Evolutionary conservation across 805 yeast genomes (phyloP), one percentile per base, ranked within the genome.

Genomic region (Spathaspora passalidarum): DNA sequence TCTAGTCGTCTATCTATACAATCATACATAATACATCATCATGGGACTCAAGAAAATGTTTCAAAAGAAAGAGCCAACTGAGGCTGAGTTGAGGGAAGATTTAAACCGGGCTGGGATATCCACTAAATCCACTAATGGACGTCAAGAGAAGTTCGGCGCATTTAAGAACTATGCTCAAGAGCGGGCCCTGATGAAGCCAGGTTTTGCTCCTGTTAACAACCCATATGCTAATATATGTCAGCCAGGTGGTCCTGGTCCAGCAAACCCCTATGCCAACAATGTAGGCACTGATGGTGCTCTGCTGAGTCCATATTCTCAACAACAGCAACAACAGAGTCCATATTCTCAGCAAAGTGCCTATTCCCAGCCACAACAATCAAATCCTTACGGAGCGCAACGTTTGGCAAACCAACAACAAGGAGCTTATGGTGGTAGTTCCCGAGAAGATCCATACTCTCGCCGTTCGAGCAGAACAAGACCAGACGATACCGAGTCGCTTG

Each of bases 71-170:
- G 82, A 78, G 50, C 76, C 76, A 32, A 71, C 77, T 21, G 78
- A 73, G 47, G 72, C 65, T 45, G 79, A 78, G 58, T 57, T 75
- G 48, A 57, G 66, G 40, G 69, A 69, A 40, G 66, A 63, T 32
- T 61, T 79, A 48, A 65, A 62, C 47, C 57, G 57, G 18, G 56
- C 62, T 20, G 80, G 80, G 7, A 66, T 78, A 32, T 53, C 77
- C 10, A 70, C 76, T 21, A 71, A 65, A 45, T 52, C 62, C 5
- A 64, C 62, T 19, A 42, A 41, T 38, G 55, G 57, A 13, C 63
- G 80, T 38, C 65, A 69, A 46, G 75, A 74, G 50, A 76, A 77
- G 62, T 79, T 79, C 53, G 73, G 77, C 13, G 81, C 79, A 17
- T 79, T 75, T 60, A 64, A 63, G 43, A 65, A 64, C 42, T 72